Evolutionary conservation across 1,284 basidiomycete species (phyloP).

Genomic region (Naganishia liquefaciens): DNA sequence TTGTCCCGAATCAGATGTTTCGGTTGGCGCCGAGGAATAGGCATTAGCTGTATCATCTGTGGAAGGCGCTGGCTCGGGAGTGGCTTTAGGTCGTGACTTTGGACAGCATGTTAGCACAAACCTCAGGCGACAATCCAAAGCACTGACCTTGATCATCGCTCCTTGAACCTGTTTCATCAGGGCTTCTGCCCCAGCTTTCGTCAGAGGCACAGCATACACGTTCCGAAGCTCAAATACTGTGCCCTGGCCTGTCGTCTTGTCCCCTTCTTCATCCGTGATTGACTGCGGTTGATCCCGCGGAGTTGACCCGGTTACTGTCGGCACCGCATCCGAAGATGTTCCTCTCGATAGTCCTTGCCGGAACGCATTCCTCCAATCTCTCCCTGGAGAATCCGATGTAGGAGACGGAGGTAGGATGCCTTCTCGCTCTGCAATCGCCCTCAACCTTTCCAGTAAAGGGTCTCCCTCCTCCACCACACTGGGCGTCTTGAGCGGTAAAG

Average conservation of each 20-base stretch:
- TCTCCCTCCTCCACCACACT: constrained; percentile 26
- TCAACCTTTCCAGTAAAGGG: constrained; percentile 22
- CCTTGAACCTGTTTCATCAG: constrained; percentile 22
- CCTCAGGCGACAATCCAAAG: too few species aligned
- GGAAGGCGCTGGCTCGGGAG: not conserved
- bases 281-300: not conserved
- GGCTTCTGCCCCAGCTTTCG: constrained; percentile 22
- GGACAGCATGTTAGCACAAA: not conserved
- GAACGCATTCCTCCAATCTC: constrained; percentile 4
- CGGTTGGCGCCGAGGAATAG: not conserved
- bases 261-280: constrained; percentile 5
- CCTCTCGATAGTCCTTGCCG: constrained; percentile 2
- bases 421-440: constrained; percentile 31
- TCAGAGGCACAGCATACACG: constrained; percentile 33
- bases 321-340: not conserved
- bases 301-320: not conserved
- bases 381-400: not conserved
- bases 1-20: not conserved
- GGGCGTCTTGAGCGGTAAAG: constrained; percentile 25
- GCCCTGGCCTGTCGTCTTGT: constrained; percentile 15
- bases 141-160: constrained; percentile 27
- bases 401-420: constrained; percentile 13
- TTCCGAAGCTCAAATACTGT: constrained; percentile 28
- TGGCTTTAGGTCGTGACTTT: constrained; percentile 26
- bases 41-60: not conserved